Conservation (phyloP, 2,329 filamentous ascomycete species). For the Alternaria sp. region DNA sequence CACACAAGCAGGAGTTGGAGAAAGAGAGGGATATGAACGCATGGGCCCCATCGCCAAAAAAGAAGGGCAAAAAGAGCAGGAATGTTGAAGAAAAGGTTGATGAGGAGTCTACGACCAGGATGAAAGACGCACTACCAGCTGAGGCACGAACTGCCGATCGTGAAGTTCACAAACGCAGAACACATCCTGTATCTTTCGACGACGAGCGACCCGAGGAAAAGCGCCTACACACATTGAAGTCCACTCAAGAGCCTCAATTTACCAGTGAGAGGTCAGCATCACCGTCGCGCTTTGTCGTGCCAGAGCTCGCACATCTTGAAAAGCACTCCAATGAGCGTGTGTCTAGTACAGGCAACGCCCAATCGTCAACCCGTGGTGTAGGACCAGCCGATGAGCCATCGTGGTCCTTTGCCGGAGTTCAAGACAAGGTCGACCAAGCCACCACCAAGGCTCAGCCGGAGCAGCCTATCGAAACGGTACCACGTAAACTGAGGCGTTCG, state of each 20-base stretch:
- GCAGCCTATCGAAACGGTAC: conserved; percentile 26
- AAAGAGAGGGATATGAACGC: conserved; percentile 35
- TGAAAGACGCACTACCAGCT: conserved; percentile 8
- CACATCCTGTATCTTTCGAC: conserved; percentile 42
- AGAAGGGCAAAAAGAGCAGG: conserved; percentile 54
- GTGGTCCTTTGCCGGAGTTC: conserved; percentile 51
- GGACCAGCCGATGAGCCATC: conserved; percentile 34
- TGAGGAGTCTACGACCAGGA: conserved; percentile 13
- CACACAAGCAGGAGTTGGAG: conserved; percentile 20
- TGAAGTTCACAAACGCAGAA: conserved; percentile 45
- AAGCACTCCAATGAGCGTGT: neutral
- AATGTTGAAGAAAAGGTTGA: conserved; percentile 40
- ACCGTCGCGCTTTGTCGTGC: neutral
- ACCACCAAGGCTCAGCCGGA: conserved; percentile 54
- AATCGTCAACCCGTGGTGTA: conserved; percentile 15
- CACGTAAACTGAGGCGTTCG: conserved; percentile 28
- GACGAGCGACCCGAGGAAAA: conserved; percentile 47
- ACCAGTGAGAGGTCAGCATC: conserved; percentile 15
- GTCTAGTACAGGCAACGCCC: neutral
- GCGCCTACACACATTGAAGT: conserved; percentile 39
- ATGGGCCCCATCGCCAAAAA: conserved; percentile 50
- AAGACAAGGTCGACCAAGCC: conserved; percentile 57
- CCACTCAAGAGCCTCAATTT: conserved; percentile 13
- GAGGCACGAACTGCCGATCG: conserved; percentile 20
- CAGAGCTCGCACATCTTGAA: conserved; percentile 5